Conservation (phyloP, 2,329 filamentous ascomycete species). For the Zopfia rhizophila region DNA sequence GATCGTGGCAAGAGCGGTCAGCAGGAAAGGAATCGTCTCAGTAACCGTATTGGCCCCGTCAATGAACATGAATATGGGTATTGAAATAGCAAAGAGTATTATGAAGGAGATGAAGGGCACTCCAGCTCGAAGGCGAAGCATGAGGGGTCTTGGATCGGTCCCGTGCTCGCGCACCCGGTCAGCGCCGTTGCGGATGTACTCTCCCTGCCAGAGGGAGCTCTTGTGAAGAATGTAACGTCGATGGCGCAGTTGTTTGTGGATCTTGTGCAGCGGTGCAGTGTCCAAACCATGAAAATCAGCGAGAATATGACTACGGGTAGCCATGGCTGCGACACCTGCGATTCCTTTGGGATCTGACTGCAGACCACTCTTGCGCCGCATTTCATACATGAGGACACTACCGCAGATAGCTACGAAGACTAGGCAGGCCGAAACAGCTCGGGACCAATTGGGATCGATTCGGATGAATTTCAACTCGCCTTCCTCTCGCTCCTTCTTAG, state of each 20-base stretch:
- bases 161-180: slow-evolving; percentile 59
- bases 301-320: slow-evolving; percentile 76
- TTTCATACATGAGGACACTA: slow-evolving; percentile 67
- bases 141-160: slow-evolving; percentile 70
- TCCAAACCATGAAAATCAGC: slow-evolving; percentile 80
- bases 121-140: slow-evolving; percentile 70
- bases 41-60: slow-evolving; percentile 63
- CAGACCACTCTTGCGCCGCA: slow-evolving; percentile 73
- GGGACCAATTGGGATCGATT: slow-evolving; percentile 69
- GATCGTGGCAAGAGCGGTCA: slow-evolving; percentile 72
- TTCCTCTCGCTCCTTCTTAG: slow-evolving; percentile 59
- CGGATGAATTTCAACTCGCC: slow-evolving; percentile 63
- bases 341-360: slow-evolving; percentile 76
- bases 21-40: slow-evolving; percentile 71
- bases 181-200: slow-evolving; percentile 60
- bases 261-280: slow-evolving; percentile 71
- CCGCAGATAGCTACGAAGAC: slow-evolving; percentile 68
- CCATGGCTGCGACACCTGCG: slow-evolving; percentile 79
- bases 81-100: slow-evolving; percentile 64
- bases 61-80: slow-evolving; percentile 72
- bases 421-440: slow-evolving; percentile 68
- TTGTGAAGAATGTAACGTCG: slow-evolving; percentile 76
- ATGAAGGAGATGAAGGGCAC: slow-evolving; percentile 70
- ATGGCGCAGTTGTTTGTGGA: slow-evolving; percentile 73
- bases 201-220: slow-evolving; percentile 74